A percentile compares a stretch with the other conserved stretches of the same genome.
These are phyloP conservation scores for Tuber melanosporum DNA, from an alignment of 495 filamentous ascomycete genomes.

Conservation along the genomic window DNA sequence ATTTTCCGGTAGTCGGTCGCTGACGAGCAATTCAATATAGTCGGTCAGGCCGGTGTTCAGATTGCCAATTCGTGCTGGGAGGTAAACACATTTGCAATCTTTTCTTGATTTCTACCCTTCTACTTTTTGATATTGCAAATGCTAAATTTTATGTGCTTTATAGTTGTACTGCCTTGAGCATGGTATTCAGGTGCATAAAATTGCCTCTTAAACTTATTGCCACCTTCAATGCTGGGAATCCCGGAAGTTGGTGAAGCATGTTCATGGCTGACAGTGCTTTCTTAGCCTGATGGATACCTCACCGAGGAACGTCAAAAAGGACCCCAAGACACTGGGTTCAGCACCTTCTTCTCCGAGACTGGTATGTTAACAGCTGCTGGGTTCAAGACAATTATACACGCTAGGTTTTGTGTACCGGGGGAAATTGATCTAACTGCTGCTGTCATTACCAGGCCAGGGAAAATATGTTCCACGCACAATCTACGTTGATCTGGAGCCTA, in stretches of 20 bases:
- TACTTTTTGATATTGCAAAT: background rate
- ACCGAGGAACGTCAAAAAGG: conserved; percentile 92
- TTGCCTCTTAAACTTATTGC: background rate
- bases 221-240: background rate
- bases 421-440: conserved; percentile 13
- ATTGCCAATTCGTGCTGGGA: conserved; percentile 99
- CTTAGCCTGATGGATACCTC: conserved; percentile 93
- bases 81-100: conserved; percentile 54
- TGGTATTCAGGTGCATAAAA: conserved; percentile 78
- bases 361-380: conserved; percentile 56
- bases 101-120: conserved; percentile 28
- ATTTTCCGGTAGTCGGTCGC: conserved; percentile 36
- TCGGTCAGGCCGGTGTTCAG: conserved; percentile 99
- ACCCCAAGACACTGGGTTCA: conserved; percentile 94
- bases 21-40: conserved; percentile 51
- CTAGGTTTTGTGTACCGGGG: background rate
- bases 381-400: background rate
- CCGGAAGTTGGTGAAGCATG: background rate
- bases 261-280: conserved; percentile 44
- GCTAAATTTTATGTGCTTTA: conserved; percentile 33
- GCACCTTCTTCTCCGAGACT: conserved; percentile 99
- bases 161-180: conserved; percentile 99
- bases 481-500: conserved; percentile 99
- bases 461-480: conserved; percentile 99
- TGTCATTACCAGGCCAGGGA: conserved; percentile 66